Base-by-base conservation (phyloP, 768 basidiomycete species). In the Chalciporus pseudorubinellus region DNA sequence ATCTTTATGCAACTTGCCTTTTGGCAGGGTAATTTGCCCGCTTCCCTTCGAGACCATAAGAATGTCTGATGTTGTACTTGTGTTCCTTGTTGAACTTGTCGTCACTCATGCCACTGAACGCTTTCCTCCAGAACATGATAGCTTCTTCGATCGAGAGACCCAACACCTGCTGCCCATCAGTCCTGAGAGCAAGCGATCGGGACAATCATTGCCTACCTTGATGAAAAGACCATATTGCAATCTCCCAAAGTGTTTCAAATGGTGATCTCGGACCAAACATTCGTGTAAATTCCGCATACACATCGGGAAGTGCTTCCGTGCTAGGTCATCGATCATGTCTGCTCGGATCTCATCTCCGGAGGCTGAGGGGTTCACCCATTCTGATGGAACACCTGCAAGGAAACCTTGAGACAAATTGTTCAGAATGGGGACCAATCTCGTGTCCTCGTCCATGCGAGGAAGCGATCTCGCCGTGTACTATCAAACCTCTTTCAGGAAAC, bases 31-130 rank as follows among this genome's bases (percentile, higher is more conserved):
- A 99, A 64, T 98, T 98, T 36, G 87, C 89, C 39, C 95, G 82
- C 69, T 88, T 92, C 10, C 97, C 97, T 66, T 98, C 97, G 46
- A 97, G 72, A 33, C 97, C 97, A 62, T 85, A 99, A 5, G 84
- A 85, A 67, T 99, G 97, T 40, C 95, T 85, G 60, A 99, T 94
- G 58, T 98, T 99, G 69, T 99, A 99, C 61, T 84, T 87, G 78
- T 98, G 87, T 65, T 97, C 90, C 66, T 98, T 99, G 75, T 95
- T 95, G 72, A 98, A 99, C 67, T 92, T 87, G 72, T 98, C 93
- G 52, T 98, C 95, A 10, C 86, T 83, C 48, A 92, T 82, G 6
- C 68, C 69, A 9, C 70, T 83, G 66, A 95, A 97, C 21, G 89
- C 85, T 64, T 85, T 89, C 48, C 92, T 77, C 97, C 97, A 99